These are phyloP conservation scores for Citrus mangshanensis DNA, from an alignment of 345 rosid genomes.

Conservation along the genomic window DNA sequence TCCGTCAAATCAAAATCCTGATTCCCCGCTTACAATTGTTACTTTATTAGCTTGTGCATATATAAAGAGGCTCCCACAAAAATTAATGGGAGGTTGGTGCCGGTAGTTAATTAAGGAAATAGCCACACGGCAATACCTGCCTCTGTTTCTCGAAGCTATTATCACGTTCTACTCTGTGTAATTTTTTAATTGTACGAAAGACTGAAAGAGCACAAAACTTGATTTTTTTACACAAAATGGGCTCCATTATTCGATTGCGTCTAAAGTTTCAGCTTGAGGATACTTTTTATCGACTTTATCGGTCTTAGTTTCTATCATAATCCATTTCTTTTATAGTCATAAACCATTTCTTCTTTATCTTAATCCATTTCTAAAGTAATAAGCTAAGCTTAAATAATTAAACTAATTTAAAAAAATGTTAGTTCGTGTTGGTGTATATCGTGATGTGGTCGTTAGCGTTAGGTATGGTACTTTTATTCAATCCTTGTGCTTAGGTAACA, in stretches of 20 bases:
- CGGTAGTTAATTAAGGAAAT: no score
- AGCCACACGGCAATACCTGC: no score
- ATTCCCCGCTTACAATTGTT: no score
- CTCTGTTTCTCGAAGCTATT: no score
- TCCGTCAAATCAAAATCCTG: no score
- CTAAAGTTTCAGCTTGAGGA: background rate
- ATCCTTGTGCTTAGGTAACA: background rate
- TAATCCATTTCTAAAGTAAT: background rate
- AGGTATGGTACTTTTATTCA: background rate
- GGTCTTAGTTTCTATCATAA: background rate
- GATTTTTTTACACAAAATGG: background rate
- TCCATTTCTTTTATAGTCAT: background rate
- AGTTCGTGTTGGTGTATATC: background rate
- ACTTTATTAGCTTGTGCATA: no score
- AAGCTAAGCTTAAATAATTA: background rate
- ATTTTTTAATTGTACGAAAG: no score
- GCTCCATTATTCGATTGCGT: background rate
- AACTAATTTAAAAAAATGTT: background rate
- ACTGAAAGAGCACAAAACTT: background rate
- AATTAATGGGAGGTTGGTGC: no score
- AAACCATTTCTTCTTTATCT: background rate
- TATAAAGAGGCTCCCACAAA: no score
- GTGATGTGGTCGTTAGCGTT: background rate
- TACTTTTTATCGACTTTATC: background rate
- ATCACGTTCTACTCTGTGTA: no score